A percentile compares a stretch with the other conserved stretches of the same genome.
phyloP scores from a whole-genome alignment of 2,329 filamentous ascomycete genomes.

The Pyrenochaeta sp. region DNA sequence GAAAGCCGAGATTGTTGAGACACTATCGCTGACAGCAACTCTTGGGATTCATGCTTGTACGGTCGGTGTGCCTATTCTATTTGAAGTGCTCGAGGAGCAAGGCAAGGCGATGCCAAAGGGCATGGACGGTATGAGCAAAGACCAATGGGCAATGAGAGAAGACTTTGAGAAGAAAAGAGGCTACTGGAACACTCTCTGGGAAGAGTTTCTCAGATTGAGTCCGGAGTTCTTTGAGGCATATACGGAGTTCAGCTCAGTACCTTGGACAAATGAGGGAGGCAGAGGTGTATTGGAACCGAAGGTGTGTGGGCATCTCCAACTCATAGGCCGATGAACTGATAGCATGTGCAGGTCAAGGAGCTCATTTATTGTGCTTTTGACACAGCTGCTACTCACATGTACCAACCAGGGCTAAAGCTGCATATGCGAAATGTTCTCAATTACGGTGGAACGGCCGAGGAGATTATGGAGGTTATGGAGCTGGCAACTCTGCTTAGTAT shows the following conservation, averaged over 20 bases:
- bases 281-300: conserved; percentile 54
- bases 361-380: conserved; percentile 61
- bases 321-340: not conserved
- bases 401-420: conserved; percentile 56
- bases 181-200: conserved; percentile 59
- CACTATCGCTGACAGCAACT: conserved; percentile 55
- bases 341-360: conserved; percentile 48
- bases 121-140: conserved; percentile 46
- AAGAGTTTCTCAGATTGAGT: conserved; percentile 54
- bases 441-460: conserved; percentile 56
- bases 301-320: conserved; percentile 25
- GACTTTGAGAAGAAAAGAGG: conserved; percentile 57
- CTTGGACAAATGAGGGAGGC: conserved; percentile 48
- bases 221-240: conserved; percentile 61
- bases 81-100: conserved; percentile 58
- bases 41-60: conserved; percentile 60
- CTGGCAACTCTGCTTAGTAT: conserved; percentile 50
- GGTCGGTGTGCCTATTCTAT: conserved; percentile 57
- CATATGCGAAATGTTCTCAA: conserved; percentile 60
- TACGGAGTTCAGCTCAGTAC: conserved; percentile 56
- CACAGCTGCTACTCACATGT: conserved; percentile 58
- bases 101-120: conserved; percentile 42
- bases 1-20: conserved; percentile 56
- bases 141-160: conserved; percentile 49
- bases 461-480: conserved; percentile 60